A percentile compares a stretch with the other conserved stretches of the same genome.
phyloP scores from a whole-genome alignment of 2,329 filamentous ascomycete genomes.

The Ceratocystis eucalypticola region DNA sequence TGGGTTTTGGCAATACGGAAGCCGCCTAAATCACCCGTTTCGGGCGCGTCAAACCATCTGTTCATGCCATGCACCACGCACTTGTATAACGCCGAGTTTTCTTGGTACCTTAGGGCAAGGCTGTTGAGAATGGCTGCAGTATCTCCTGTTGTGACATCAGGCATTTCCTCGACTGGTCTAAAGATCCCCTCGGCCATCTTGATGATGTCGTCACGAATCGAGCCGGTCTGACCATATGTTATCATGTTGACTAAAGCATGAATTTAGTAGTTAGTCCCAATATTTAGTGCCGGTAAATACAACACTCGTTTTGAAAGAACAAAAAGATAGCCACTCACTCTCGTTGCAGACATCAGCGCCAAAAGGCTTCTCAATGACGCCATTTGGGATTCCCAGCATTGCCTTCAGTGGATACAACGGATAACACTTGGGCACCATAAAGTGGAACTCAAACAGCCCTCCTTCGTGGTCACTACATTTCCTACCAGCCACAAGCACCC shows the following conservation, averaged over 20 bases:
- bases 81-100: constrained; percentile 5
- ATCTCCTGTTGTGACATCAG: neutral
- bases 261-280: no score
- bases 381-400: constrained; percentile 5
- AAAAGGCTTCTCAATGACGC: constrained; percentile 6
- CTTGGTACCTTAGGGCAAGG: neutral
- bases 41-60: neutral
- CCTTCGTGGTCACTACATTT: constrained; percentile 4
- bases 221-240: neutral
- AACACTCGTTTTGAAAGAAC: no score
- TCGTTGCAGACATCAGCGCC: neutral
- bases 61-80: constrained; percentile 3
- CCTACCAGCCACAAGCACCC: neutral
- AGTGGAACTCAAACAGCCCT: constrained; percentile 6
- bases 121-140: neutral
- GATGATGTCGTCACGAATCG: constrained; percentile 2
- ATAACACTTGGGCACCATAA: constrained; percentile 5
- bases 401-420: neutral
- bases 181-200: neutral
- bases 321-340: neutral
- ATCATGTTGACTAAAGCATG: neutral
- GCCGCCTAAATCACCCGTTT: neutral
- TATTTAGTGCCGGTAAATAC: no score
- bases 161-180: neutral
- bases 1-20: neutral